These are phyloP conservation scores for Hygrophila difformis DNA, from an alignment of 257 asterid species.

Conservation along the genomic window DNA sequence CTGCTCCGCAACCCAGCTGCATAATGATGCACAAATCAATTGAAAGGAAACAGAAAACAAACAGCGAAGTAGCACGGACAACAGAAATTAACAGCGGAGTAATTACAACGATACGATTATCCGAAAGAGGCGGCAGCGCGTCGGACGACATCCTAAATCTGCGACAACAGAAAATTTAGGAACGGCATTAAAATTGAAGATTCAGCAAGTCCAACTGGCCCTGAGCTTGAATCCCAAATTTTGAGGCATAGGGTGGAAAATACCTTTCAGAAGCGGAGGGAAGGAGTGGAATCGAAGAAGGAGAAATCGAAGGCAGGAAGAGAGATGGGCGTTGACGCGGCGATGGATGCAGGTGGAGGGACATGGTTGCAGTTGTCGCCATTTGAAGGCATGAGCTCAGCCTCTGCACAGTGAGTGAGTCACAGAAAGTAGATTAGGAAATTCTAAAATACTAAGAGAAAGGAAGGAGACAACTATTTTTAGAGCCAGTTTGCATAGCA, in stretches of 20 bases:
- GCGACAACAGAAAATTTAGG: constrained; percentile 1
- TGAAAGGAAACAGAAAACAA: not conserved
- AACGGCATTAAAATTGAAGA: not conserved
- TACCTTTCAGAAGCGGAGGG: constrained; percentile 19
- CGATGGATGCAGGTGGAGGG: constrained; percentile 11
- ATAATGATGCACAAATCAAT: constrained; percentile 18
- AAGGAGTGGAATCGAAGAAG: not conserved
- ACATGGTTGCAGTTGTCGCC: constrained; percentile 15
- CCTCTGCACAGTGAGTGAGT: too few species aligned
- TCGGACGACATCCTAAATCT: constrained; percentile 44
- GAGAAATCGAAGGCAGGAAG: constrained; percentile 6
- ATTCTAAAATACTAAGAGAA: not conserved
- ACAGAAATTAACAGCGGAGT: constrained; percentile 1
- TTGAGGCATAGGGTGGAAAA: not conserved
- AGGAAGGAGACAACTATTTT: too few species aligned
- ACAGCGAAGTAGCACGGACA: not conserved
- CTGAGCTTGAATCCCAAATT: not conserved
- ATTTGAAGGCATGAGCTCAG: constrained; percentile 8
- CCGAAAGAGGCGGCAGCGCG: constrained; percentile 47
- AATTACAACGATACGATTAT: constrained; percentile 50
- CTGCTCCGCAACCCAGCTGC: constrained; percentile 80
- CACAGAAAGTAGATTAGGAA: constrained; percentile 1
- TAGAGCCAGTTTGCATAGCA: too few species aligned
- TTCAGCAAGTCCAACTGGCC: not conserved
- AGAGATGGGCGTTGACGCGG: constrained; percentile 5